Base-by-base conservation (phyloP, 1,284 basidiomycete species). In the Inonotus obliquus region DNA sequence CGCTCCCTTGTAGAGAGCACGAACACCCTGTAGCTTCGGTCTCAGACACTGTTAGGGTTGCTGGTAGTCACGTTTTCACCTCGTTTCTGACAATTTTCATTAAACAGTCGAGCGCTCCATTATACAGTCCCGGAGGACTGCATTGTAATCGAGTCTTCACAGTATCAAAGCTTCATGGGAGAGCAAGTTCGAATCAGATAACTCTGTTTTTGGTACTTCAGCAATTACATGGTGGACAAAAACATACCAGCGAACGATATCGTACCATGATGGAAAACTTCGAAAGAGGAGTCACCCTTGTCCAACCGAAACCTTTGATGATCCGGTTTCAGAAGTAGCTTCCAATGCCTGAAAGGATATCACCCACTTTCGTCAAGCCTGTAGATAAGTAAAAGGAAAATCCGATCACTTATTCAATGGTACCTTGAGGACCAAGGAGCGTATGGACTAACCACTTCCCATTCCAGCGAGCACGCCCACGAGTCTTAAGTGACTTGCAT, bases 61-160 rank as follows among this genome's bases (percentile, higher is more conserved):
- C 17, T 38, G 10, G 21, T 37, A 35, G 14, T 5, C 21, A 39
- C n/a, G 21, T 37, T 27, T 72, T 48, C 68, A 82, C 87, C 79
- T 92, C 90, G 45, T 83, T 83, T 56, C 81, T 77, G 13, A 91
- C 73, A 4, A 85, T 85, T 65, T 83, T 81, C 45, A 77, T 68
- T 27, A 92, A 73, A 62, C 86, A 87, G 67, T 91, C 87, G 14
- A 89, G 66, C 2, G 89, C 86, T 25, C 86, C 83, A 25, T 74
- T 75, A 71, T 90, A 90, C 14, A 83, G 84, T 45, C 85, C 86
- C n/a, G 81, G 76, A n/a, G 86, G 83, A 14, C 84, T 80, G 69
- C 87, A 90, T 72, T 89, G 90, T 69, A 92, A 72, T 19, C 89
- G 83, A 1, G 87, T 87, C 71, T 92, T 91, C 68, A 92, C 80